Conservation (phyloP, 768 basidiomycete genomes). For the Thelephora ganbajun region DNA sequence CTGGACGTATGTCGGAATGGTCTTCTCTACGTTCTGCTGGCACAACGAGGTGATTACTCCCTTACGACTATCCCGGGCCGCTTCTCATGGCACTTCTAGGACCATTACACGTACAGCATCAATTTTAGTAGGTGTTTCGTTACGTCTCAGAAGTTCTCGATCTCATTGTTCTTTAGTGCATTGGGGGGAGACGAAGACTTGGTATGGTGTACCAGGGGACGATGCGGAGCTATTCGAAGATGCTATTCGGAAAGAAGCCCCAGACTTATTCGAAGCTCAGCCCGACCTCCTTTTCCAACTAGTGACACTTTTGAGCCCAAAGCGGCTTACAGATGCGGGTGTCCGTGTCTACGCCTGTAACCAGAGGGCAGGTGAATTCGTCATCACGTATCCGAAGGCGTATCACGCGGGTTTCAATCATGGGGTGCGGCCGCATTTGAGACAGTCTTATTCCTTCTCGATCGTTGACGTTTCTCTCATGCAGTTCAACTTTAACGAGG, state of each 20-base stretch:
- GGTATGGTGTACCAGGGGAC: constrained; percentile 96
- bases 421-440: constrained; percentile 38
- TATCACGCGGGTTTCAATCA: constrained; percentile 99
- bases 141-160: constrained; percentile 1
- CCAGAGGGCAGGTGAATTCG: constrained; percentile 94
- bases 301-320: constrained; percentile 94
- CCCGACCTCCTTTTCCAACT: constrained; percentile 95
- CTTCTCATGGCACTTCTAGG: constrained; percentile 29
- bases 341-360: constrained; percentile 91
- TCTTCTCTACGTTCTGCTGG: constrained; percentile 99
- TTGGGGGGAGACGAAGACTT: constrained; percentile 99
- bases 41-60: constrained; percentile 69
- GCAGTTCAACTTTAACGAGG: constrained; percentile 97
- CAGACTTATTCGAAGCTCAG: constrained; percentile 95
- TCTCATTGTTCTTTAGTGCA: constrained; percentile 48
- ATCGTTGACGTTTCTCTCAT: neutral
- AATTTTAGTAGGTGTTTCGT: constrained; percentile 65
- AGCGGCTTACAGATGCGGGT: constrained; percentile 71
- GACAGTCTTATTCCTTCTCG: neutral
- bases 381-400: constrained; percentile 94
- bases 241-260: constrained; percentile 89
- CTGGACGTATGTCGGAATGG: constrained; percentile 99
- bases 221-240: constrained; percentile 94
- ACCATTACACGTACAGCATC: constrained; percentile 95
- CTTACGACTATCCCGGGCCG: neutral